Evolutionary conservation across 371 early-diverging fungal genomes (phyloP).

Genomic region (Sporodiniella umbellata): DNA sequence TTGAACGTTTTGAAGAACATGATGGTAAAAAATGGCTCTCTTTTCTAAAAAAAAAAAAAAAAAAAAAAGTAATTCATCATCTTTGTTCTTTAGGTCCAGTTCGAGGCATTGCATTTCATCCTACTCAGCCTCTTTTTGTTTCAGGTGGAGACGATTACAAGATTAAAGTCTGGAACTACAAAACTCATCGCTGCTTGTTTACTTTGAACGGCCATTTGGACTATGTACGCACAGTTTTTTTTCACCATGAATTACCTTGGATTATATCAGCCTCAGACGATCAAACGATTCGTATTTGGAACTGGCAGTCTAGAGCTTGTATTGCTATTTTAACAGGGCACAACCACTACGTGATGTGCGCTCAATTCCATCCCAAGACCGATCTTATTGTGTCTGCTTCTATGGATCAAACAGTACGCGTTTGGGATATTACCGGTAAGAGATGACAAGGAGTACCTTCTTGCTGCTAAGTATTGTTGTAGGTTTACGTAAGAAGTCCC

Average conservation of each 20-base stretch:
- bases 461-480: too few relatives aligned
- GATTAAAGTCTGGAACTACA: constrained; percentile 99
- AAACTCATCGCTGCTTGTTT: constrained; percentile 91
- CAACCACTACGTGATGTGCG: constrained; percentile 99
- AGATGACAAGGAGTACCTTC: too few relatives aligned
- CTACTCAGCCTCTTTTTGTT: constrained; percentile 96
- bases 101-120: constrained; percentile 97
- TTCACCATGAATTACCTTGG: constrained; percentile 99
- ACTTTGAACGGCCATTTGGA: constrained; percentile 98
- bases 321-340: constrained; percentile 98
- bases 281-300: constrained; percentile 99
- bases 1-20: constrained; percentile 97
- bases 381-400: constrained; percentile 95
- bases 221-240: constrained; percentile 97
- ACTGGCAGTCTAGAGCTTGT: constrained; percentile 99
- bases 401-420: constrained; percentile 97
- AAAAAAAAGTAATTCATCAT: not conserved
- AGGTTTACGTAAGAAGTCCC: constrained; percentile 85
- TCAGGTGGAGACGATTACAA: constrained; percentile 99
- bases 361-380: constrained; percentile 96
- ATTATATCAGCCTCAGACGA: constrained; percentile 98
- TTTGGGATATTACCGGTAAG: constrained; percentile 98
- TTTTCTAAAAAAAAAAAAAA: not conserved
- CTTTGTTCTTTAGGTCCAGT: constrained; percentile 81
- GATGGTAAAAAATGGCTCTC: constrained; percentile 68